Base-by-base conservation (phyloP, 2,329 filamentous ascomycete species). In the Albophoma yamanashiensis region DNA sequence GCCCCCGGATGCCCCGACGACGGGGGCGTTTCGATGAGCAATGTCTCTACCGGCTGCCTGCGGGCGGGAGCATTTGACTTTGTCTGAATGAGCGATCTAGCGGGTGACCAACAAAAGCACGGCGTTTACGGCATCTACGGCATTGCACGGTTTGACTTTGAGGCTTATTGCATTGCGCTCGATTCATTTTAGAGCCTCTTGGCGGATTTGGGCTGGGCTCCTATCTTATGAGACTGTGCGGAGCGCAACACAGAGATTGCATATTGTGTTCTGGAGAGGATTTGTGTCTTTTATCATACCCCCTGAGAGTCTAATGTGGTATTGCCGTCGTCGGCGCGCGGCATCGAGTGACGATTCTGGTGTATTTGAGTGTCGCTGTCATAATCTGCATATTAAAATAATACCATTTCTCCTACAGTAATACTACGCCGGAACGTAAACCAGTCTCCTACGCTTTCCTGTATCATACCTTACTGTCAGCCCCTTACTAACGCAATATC, bases 1-100 rank as follows among this genome's bases (percentile, higher is more conserved):
- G 12, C 68, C 67, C 38, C 61, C 64, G 50, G 69, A 69, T 36
- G 64, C 64, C 20, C 67, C 68, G 22, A 62, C 61, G 39, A 39
- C 62, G 17, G 63, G 66, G 34, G 56, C 57, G 22, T 56, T 58
- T 42, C 62, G 61, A 40, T 57, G 56, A 17, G 59, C 63, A 55
- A 67, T 66, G 39, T 64, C 63, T 43, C 66, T 62, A 27, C 5
- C 12, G 50, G 50, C 50, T 12, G 50, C 50, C 2, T n/a, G 50
- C n/a, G 27, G 3, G 27, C 11, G 27, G 14, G 17, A n/a, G 17
- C 31, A 53, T 5, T 31, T 36, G 36, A 53, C 31, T 53, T 36
- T 53, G 17, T 20, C 20, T 53, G 20, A 17, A 34, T 36, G 2
- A 14, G 50, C 50, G 20, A 20, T 36, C 11, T 22, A 53, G 31